A percentile compares a stretch with the other conserved stretches of the same genome.
Evolutionary conservation across 129 eudicot genomes (phyloP).

Genomic region (Cynara cardunculus): DNA sequence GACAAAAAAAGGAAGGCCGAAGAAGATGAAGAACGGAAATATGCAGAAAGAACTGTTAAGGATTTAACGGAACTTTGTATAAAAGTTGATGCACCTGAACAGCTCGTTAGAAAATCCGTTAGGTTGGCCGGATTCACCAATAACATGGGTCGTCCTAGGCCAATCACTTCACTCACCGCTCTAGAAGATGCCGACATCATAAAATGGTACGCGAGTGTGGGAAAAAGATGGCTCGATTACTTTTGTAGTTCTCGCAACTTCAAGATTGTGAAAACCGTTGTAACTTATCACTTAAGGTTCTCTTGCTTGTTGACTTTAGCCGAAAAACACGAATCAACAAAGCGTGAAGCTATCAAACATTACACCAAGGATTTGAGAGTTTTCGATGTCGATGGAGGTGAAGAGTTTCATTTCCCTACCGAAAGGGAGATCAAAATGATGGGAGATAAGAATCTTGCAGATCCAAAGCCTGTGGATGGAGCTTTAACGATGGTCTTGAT

Average conservation of each 20-base stretch:
- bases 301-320: constrained; percentile 86
- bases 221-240: constrained; percentile 82
- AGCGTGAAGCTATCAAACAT: constrained; percentile 70
- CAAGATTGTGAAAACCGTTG: constrained; percentile 55
- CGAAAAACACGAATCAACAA: constrained; percentile 87
- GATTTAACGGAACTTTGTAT: constrained; percentile 74
- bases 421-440: constrained; percentile 77
- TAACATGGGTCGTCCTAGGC: constrained; percentile 96
- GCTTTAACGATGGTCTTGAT: constrained; percentile 50
- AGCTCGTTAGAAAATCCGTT: constrained; percentile 56
- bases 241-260: constrained; percentile 73
- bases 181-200: constrained; percentile 82
- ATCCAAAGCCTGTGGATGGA: constrained; percentile 88
- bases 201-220: constrained; percentile 91
- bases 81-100: constrained; percentile 79
- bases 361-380: constrained; percentile 80
- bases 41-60: constrained; percentile 57
- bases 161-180: constrained; percentile 50
- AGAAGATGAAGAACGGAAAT: constrained; percentile 67
- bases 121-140: constrained; percentile 75
- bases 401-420: constrained; percentile 60
- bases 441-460: constrained; percentile 70
- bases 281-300: constrained; percentile 79
- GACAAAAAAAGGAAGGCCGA: constrained; percentile 43
- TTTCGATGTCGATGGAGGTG: constrained; percentile 43